A percentile compares a stretch with the other conserved stretches of the same genome.
Evolutionary conservation across 441 rosid genomes (phyloP).

Genomic region (Adansonia madagascariensis): DNA sequence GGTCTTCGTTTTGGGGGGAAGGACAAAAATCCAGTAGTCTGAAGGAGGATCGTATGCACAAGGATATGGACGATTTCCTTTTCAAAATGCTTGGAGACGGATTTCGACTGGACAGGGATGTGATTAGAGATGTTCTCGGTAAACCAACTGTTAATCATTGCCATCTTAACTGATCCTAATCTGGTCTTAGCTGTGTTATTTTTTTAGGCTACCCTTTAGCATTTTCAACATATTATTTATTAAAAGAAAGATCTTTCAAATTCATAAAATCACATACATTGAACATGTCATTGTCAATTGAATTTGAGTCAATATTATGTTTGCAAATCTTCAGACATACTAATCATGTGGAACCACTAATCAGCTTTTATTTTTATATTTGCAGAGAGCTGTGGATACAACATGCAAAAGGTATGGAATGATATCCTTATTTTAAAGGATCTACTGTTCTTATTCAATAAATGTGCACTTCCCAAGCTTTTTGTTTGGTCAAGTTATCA

Average conservation of each 20-base stretch:
- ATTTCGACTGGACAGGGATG: conserved; percentile 49
- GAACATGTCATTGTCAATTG: background rate
- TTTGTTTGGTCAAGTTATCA: background rate
- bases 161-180: background rate
- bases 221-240: background rate
- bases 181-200: background rate
- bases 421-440: conserved; percentile 15
- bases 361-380: conserved; percentile 21
- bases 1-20: conserved; percentile 40
- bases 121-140: conserved; percentile 58
- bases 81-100: conserved; percentile 64
- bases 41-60: conserved; percentile 38
- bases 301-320: background rate
- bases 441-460: background rate
- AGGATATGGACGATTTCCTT: conserved; percentile 57
- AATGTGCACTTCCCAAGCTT: background rate
- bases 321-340: too few relatives aligned
- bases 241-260: background rate
- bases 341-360: conserved; percentile 28
- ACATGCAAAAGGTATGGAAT: conserved; percentile 55
- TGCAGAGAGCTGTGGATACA: conserved; percentile 66
- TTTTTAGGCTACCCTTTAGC: background rate
- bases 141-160: conserved; percentile 23
- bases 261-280: background rate
- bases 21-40: conserved; percentile 23